phyloP scores from a whole-genome alignment of 768 basidiomycete species.

The Lactarius quietus region DNA sequence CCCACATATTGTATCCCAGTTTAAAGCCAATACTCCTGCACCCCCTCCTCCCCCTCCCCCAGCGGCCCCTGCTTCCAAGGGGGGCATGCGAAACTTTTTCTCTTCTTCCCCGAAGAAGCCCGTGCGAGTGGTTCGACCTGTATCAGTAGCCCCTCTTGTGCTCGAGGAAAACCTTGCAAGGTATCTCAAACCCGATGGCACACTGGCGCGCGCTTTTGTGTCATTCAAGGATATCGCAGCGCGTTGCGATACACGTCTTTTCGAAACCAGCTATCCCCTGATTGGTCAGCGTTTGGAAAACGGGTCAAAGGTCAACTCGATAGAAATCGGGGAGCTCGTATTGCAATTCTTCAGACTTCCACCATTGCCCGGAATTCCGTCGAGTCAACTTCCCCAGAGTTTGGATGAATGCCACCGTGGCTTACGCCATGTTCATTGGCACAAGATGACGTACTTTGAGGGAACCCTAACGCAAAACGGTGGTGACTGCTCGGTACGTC shows the following conservation, averaged over 20 bases:
- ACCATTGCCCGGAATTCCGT: constrained; percentile 75
- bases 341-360: constrained; percentile 90
- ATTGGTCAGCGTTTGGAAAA: constrained; percentile 68
- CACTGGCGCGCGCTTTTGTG: constrained; percentile 82
- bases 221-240: constrained; percentile 83
- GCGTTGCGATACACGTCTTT: constrained; percentile 79
- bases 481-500: constrained; percentile 85
- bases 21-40: constrained; percentile 57
- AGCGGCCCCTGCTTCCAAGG: constrained; percentile 52
- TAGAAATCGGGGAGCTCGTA: constrained; percentile 83
- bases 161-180: constrained; percentile 75
- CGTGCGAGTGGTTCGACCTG: constrained; percentile 42
- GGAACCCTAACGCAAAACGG: constrained; percentile 90
- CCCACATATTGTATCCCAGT: constrained; percentile 77
- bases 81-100: constrained; percentile 73
- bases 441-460: constrained; percentile 91
- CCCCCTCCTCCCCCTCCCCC: constrained; percentile 39
- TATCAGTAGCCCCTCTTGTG: constrained; percentile 35
- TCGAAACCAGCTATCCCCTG: constrained; percentile 79
- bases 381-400: constrained; percentile 81
- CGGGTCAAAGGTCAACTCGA: constrained; percentile 54
- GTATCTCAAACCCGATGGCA: constrained; percentile 82
- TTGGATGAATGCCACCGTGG: constrained; percentile 91
- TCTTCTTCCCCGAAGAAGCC: constrained; percentile 71
- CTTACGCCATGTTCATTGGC: constrained; percentile 87